Evolutionary conservation across 2,329 filamentous ascomycete species (phyloP), one percentile per base, ranked within the genome.

Genomic region (Pseudogymnoascus sp.): DNA sequence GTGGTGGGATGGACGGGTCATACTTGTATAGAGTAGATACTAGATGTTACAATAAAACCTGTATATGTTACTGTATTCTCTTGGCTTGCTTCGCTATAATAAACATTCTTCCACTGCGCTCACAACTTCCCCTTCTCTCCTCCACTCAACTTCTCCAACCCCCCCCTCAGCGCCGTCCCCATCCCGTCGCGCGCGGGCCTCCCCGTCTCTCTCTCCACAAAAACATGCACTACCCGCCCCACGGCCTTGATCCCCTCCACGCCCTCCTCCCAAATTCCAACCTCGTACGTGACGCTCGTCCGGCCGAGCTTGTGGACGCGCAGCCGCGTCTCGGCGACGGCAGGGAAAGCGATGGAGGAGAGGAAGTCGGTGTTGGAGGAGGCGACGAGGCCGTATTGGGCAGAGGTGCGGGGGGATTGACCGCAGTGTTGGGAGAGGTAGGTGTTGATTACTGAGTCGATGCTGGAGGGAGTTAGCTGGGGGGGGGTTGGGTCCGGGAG

Each of bases 341-440:
- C 85, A 0, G 92, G 92, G 67, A 92, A 96, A 3, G 86, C 82
- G 39, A 94, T 84, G 0, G 88, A 86, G 0, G 85, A 83, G 69
- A 96, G 89, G 74, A 90, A 96, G 74, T 95, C 86, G 68, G 86
- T 92, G 71, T 91, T 86, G 1, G 89, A 88, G 69, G 91, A 89
- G 1, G 92, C 92, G 56, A 94, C 90, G 23, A 97, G 81, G 19
- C 88, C 90, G 65, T 94, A 89, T 66, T 92, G 85, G 2, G 81
- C 71, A 2, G 87, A 88, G 4, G 80, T 81, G 7, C 82, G 80
- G 3, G 90, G 92, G 64, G 87, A 75, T 58, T 95, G 82, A 10
- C 81, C 81, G 72, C 90, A 95, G 68, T 89, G 78, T 58, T 86
- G 78, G 63, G 95, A 90, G 15, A 97, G 82, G 72, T 94, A 97